A percentile compares a stretch with the other conserved stretches of the same genome.
phyloP scores from a whole-genome alignment of 345 rosid genomes.

The Hibiscus mutabilis region DNA sequence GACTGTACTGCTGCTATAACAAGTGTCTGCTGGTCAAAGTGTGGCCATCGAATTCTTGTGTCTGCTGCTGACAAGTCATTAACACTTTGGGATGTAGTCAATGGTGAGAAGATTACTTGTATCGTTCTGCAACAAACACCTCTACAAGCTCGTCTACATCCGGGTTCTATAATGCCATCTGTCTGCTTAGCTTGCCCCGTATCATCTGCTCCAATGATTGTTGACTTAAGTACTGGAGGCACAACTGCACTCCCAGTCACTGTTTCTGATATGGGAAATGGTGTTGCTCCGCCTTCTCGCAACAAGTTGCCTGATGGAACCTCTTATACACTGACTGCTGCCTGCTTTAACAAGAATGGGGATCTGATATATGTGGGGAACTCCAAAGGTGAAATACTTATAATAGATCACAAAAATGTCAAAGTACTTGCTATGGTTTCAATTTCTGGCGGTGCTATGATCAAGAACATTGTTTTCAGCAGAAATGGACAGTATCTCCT shows the following conservation, averaged over 20 bases:
- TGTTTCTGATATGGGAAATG: conserved; percentile 50
- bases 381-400: conserved; percentile 90
- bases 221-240: conserved; percentile 61
- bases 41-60: conserved; percentile 82
- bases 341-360: conserved; percentile 89
- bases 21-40: conserved; percentile 91
- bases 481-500: conserved; percentile 88
- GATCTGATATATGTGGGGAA: conserved; percentile 93
- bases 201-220: conserved; percentile 91
- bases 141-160: conserved; percentile 75
- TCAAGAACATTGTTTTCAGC: conserved; percentile 81
- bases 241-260: conserved; percentile 64
- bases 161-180: conserved; percentile 70
- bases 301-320: conserved; percentile 58
- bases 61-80: conserved; percentile 96
- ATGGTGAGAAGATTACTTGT: conserved; percentile 59
- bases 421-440: conserved; percentile 62
- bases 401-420: conserved; percentile 62
- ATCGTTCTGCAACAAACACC: conserved; percentile 69
- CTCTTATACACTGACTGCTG: conserved; percentile 77
- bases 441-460: conserved; percentile 58
- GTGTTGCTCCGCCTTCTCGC: conserved; percentile 49
- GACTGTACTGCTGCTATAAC: conserved; percentile 78
- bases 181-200: conserved; percentile 85
- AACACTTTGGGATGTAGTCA: conserved; percentile 81